Evolutionary conservation across 768 basidiomycete species (phyloP).

Genomic region (Kwoniella sp.): DNA sequence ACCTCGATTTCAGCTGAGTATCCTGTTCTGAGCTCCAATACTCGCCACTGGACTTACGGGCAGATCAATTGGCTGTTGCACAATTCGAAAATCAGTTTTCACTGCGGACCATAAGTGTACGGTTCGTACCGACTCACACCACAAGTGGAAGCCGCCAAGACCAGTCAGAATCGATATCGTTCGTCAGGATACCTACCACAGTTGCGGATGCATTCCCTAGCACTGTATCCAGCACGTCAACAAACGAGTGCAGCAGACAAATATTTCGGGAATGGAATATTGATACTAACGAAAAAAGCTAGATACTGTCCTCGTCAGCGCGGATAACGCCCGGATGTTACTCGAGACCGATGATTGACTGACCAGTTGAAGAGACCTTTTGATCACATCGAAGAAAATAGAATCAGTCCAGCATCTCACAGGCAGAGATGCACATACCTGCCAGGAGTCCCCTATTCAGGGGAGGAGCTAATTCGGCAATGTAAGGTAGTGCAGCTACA

Average conservation of each 20-base stretch:
- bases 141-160: slow-evolving; percentile 34
- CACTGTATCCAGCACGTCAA: slow-evolving; percentile 15
- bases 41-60: slow-evolving; percentile 18
- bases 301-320: slow-evolving; percentile 1
- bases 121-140: slow-evolving; percentile 23
- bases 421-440: slow-evolving; percentile 12
- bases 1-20: background rate
- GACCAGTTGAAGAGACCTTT: slow-evolving; percentile 20
- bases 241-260: too few relatives aligned
- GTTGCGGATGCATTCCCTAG: slow-evolving; percentile 28
- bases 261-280: too few relatives aligned
- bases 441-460: slow-evolving; percentile 26
- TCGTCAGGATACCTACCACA: slow-evolving; percentile 9
- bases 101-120: background rate
- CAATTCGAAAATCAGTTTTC: background rate
- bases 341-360: background rate
- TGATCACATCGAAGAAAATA: background rate
- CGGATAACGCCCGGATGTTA: background rate
- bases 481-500: slow-evolving; percentile 35
- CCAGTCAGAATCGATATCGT: slow-evolving; percentile 28
- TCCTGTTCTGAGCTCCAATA: too few relatives aligned
- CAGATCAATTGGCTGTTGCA: slow-evolving; percentile 21
- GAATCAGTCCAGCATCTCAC: background rate
- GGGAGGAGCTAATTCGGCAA: slow-evolving; percentile 38
- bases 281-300: slow-evolving; percentile 29